Evolutionary conservation across 345 rosid species (phyloP).

Genomic region (Eutrema yunnanense): DNA sequence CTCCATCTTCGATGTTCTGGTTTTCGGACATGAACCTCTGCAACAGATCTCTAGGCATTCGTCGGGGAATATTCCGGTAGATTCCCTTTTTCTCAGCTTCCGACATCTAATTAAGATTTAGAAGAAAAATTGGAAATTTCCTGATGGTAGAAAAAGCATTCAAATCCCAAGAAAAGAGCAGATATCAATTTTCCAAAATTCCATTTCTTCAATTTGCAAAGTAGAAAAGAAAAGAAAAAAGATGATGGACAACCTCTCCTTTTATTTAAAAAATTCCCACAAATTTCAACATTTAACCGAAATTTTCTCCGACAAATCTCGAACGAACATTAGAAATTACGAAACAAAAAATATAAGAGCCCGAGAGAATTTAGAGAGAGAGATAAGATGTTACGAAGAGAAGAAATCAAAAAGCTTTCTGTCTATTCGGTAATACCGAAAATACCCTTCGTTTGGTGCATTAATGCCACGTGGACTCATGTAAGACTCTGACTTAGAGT

Average conservation of each 20-base stretch:
- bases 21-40: slow-evolving; percentile 35
- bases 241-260: background rate
- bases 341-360: background rate
- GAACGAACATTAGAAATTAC: background rate
- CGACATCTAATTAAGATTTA: slow-evolving; percentile 30
- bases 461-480: slow-evolving; percentile 17
- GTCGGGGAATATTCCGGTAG: slow-evolving; percentile 22
- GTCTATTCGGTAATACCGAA: background rate
- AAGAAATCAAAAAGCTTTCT: background rate
- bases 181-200: slow-evolving; percentile 21
- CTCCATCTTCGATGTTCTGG: slow-evolving; percentile 26
- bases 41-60: slow-evolving; percentile 32
- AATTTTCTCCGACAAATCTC: slow-evolving; percentile 9
- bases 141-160: background rate
- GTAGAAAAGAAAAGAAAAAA: background rate
- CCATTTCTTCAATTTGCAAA: slow-evolving; percentile 9
- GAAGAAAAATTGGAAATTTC: background rate
- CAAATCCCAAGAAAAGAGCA: slow-evolving; percentile 9
- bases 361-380: slow-evolving; percentile 4
- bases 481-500: background rate
- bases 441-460: slow-evolving; percentile 5
- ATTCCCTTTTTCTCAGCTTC: slow-evolving; percentile 29
- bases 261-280: background rate
- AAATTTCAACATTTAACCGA: slow-evolving; percentile 9
- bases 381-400: background rate